Evolutionary conservation across 129 eudicot genomes (phyloP), one percentile per base, ranked within the genome.

Genomic region (Flaveria linearis): DNA sequence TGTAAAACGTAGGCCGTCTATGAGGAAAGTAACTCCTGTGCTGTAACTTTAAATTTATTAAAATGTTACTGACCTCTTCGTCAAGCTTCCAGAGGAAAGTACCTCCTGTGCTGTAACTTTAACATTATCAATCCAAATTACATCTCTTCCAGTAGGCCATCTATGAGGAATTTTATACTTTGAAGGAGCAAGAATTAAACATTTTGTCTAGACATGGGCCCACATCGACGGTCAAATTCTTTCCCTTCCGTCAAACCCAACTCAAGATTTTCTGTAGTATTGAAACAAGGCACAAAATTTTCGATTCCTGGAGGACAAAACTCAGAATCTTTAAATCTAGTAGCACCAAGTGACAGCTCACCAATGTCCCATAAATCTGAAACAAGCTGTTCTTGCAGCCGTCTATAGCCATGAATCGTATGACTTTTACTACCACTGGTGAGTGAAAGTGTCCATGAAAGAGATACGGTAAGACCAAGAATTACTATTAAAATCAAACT

Each of bases 91-190:
- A 69, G 99, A 91, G 55, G 96, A 89, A 76, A 91, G 92, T 28
- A 95, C 99, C 84, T 95, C 96, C 83, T 95, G 96, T 15, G 97
- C 96, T 50, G 94, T 89, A 74, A 95, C 91, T 72, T 89, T 87
- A 62, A 95, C 97, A 86, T 95, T 95, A 23, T 92, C 96, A 80
- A 89, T 85, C 99, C 99, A 95, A 71, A 95, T 95, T 17, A 95
- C 91, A 82, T 95, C 99, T 88, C 83, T 89, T 71, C 99, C 99
- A 11, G 96, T 86, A 83, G 97, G 99, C 99, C 99, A 95, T 66
- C 97, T 81, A 26, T 91, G 95, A 39, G 99, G 99, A 79, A 89
- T 88, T 74, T 82, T 95, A 75, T 95, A 95, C 64, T 89, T 89
- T 26, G 73, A 70, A 10, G 99, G 99, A 22, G 97, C 83, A 55